phyloP scores from a whole-genome alignment of 1,284 basidiomycete genomes.

The Cryptococcus sp. region DNA sequence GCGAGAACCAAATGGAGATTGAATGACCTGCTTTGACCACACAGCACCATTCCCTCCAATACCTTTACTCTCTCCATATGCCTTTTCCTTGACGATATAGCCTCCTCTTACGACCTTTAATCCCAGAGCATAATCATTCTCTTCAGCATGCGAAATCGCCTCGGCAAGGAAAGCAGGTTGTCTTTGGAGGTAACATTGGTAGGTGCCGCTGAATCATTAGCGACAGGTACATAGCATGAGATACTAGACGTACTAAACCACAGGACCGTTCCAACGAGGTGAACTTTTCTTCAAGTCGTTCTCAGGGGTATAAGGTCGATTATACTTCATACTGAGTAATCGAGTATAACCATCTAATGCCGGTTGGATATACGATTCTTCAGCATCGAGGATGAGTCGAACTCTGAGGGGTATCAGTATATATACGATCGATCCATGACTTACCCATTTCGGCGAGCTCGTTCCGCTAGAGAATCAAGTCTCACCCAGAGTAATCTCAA shows the following conservation, averaged over 20 bases:
- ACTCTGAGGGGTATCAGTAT: conserved; percentile 18
- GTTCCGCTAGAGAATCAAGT: conserved; percentile 58
- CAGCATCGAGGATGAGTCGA: conserved; percentile 70
- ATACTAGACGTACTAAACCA: conserved; percentile 25
- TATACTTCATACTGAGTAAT: conserved; percentile 69
- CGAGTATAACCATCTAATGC: conserved; percentile 73
- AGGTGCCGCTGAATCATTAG: conserved; percentile 57
- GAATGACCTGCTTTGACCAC: conserved; percentile 30
- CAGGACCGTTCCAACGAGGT: conserved; percentile 24
- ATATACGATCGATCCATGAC: conserved; percentile 3
- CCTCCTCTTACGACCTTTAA: conserved; percentile 94
- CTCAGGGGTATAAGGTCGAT: conserved; percentile 47
- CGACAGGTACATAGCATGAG: not conserved
- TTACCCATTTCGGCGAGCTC: conserved; percentile 53
- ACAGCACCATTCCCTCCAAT: conserved; percentile 44
- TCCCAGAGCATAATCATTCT: conserved; percentile 71
- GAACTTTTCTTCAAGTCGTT: not conserved
- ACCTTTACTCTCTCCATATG: conserved; percentile 32
- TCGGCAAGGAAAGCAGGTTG: conserved; percentile 61
- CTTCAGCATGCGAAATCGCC: conserved; percentile 63
- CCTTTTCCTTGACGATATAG: conserved; percentile 72
- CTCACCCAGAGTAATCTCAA: conserved; percentile 60
- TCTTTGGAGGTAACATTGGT: conserved; percentile 73
- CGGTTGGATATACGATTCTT: conserved; percentile 73
- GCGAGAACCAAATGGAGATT: not conserved